Evolutionary conservation across 2,329 filamentous ascomycete genomes (phyloP), one percentile per base, ranked within the genome.

Genomic region (Phialophora tarda): DNA sequence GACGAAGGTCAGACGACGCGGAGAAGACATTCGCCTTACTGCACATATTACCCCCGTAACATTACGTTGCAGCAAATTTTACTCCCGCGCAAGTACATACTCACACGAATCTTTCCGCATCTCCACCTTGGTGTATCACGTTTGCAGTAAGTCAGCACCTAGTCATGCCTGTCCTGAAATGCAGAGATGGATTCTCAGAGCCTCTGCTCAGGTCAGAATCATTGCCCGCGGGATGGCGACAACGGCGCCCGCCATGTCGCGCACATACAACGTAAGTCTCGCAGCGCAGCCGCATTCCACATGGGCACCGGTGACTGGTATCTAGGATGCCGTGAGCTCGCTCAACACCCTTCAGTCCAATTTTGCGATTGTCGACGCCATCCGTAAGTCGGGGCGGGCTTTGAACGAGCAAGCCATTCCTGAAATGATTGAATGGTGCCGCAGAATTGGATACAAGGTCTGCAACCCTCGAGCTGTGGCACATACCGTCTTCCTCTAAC

Each of bases 311-410:
- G 41, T 59, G 47, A 63, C 63, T 34, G 28, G 34, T 11, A 21
- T 34, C 12, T 78, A 89, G 79, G 86, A 88, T 72, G 93, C 93
- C 44, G 87, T 97, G 47, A 78, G 84, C 62, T 88, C 89, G 64
- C 86, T 97, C 71, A 89, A 92, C 72, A 86, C 87, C 57, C 84
- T 97, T 62, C 90, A 94, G 74, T 90, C 90, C 63, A 97, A 97
- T 77, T 89, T 88, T 73, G 85, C 89, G 47, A 82, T 91, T 65
- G 86, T 97, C 21, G 88, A 96, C 76, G 88, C 89, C 59, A 88
- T 95, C 59, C 85, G 88, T 62, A 91, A 91, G 76, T 90, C 89
- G 21, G 91, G 92, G 23, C 82, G 88, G 69, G 85, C 84, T 30
- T 88, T 91, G 80, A 96, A 96, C 75, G 83, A 88, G 56, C 83